Conservation (phyloP, 495 filamentous ascomycete species). For the Parmelia sp. region DNA sequence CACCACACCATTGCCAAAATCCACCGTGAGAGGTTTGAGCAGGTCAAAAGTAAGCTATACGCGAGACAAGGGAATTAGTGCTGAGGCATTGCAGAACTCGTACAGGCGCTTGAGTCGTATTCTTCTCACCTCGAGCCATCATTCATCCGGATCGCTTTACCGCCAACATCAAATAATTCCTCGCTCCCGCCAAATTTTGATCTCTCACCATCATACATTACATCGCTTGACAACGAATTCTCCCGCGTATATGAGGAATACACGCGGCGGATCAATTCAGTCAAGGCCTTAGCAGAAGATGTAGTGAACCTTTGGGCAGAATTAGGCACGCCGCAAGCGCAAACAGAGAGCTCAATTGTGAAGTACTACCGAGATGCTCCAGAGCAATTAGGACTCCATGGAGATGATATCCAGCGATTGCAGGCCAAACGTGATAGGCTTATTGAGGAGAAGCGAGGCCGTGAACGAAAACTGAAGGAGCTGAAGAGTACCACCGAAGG, state of each 20-base stretch:
- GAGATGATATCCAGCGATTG: slow-evolving; percentile 71
- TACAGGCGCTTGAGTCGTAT: slow-evolving; percentile 87
- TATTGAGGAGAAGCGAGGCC: slow-evolving; percentile 82
- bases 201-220: slow-evolving; percentile 80
- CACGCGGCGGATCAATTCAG: slow-evolving; percentile 64
- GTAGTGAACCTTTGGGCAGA: slow-evolving; percentile 95
- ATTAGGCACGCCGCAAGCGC: slow-evolving; percentile 82
- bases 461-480: slow-evolving; percentile 76
- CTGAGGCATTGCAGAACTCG: slow-evolving; percentile 62
- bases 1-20: slow-evolving; percentile 68
- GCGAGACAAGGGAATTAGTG: slow-evolving; percentile 20
- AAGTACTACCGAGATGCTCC: slow-evolving; percentile 83
- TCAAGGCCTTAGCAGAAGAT: slow-evolving; percentile 69
- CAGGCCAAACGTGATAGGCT: slow-evolving; percentile 71
- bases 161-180: slow-evolving; percentile 68
- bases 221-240: slow-evolving; percentile 82
- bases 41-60: slow-evolving; percentile 73
- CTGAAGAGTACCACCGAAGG: slow-evolving; percentile 66
- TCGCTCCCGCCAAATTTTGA: slow-evolving; percentile 77
- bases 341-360: slow-evolving; percentile 82
- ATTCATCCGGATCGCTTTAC: slow-evolving; percentile 73
- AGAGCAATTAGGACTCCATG: slow-evolving; percentile 86
- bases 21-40: slow-evolving; percentile 84
- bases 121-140: slow-evolving; percentile 85
- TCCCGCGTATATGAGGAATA: slow-evolving; percentile 94